Evolutionary conservation across 768 basidiomycete species (phyloP).

Genomic region (Dacryopinax spathularia): DNA sequence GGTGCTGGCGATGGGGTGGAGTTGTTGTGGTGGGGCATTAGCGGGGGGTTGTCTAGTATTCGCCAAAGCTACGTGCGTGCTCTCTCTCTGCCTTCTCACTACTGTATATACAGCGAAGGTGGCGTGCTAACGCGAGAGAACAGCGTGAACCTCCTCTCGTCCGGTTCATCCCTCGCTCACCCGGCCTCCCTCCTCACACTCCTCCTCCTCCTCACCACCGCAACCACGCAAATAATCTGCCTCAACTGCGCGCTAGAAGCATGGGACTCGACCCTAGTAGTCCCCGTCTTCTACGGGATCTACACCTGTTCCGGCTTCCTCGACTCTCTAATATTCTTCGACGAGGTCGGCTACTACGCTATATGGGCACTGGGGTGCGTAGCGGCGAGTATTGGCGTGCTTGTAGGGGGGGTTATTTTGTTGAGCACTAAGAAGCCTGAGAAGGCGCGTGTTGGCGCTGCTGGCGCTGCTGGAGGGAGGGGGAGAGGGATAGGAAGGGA

Average conservation of each 20-base stretch:
- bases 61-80: constrained; percentile 51
- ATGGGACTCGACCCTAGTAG: constrained; percentile 82
- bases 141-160: not conserved
- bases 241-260: constrained; percentile 80
- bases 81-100: not conserved
- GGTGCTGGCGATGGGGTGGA: constrained; percentile 89
- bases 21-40: constrained; percentile 78
- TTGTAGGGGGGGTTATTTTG: constrained; percentile 85
- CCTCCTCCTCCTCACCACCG: constrained; percentile 45
- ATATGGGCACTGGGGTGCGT: constrained; percentile 86
- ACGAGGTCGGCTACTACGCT: constrained; percentile 72
- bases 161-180: constrained; percentile 46
- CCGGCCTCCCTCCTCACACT: constrained; percentile 62
- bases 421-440: constrained; percentile 87
- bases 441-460: constrained; percentile 20
- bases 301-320: constrained; percentile 70
- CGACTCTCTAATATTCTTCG: constrained; percentile 52
- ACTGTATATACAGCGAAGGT: no score
- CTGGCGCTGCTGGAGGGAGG: constrained; percentile 19
- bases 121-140: not conserved
- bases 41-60: constrained; percentile 85
- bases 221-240: constrained; percentile 81
- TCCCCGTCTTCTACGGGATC: constrained; percentile 88
- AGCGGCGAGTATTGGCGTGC: constrained; percentile 71
- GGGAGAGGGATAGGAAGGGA: constrained; percentile 17